Conservation (phyloP, 257 asterid genomes). For the Salvia hispanica region DNA sequence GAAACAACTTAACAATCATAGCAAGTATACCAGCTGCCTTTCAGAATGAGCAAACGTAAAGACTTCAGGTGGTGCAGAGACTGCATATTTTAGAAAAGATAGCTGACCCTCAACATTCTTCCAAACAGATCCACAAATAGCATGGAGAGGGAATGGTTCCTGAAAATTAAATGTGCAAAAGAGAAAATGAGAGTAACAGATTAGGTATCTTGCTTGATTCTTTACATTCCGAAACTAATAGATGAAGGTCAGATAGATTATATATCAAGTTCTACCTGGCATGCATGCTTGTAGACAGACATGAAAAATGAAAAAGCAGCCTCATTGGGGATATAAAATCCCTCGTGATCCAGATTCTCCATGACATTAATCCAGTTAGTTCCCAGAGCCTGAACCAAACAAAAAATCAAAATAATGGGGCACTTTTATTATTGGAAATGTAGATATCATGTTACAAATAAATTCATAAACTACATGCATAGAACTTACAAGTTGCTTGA, state of each 20-base stretch:
- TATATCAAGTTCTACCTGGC: conserved; percentile 59
- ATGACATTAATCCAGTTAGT: conserved; percentile 74
- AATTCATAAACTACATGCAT: conserved; percentile 16
- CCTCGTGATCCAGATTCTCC: conserved; percentile 93
- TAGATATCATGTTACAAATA: neutral
- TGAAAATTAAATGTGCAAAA: conserved; percentile 31
- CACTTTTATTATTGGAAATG: neutral
- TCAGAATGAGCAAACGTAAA: conserved; percentile 83
- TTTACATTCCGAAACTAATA: neutral
- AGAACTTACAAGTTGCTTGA: conserved; percentile 81
- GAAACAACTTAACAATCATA: conserved; percentile 3
- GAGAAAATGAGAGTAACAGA: neutral
- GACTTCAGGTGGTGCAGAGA: conserved; percentile 73
- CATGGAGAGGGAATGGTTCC: conserved; percentile 94
- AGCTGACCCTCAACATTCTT: conserved; percentile 95
- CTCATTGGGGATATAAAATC: conserved; percentile 73
- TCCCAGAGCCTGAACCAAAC: conserved; percentile 67
- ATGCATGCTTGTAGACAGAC: conserved; percentile 72
- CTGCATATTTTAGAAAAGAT: conserved; percentile 84
- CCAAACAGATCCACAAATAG: conserved; percentile 90
- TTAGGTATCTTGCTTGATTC: neutral
- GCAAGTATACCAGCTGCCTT: conserved; percentile 70
- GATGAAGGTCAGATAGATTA: neutral
- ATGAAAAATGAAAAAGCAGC: conserved; percentile 82
- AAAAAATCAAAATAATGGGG: conserved; percentile 9